Evolutionary conservation across 2,329 filamentous ascomycete species (phyloP).

Genomic region (Verticillium albo-atrum): DNA sequence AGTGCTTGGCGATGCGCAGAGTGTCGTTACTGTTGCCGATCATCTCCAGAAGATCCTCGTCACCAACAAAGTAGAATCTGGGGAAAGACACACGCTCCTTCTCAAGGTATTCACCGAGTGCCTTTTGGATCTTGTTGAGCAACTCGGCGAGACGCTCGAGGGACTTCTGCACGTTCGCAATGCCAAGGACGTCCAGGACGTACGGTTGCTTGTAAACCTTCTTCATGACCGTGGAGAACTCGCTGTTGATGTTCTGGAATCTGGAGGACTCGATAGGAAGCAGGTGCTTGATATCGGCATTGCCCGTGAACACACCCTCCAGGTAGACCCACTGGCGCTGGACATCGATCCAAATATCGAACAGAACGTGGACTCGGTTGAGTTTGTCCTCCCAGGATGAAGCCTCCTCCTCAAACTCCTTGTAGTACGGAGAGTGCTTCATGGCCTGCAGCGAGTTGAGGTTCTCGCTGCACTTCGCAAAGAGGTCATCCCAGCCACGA

Average conservation of each 20-base stretch:
- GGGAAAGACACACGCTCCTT: constrained; percentile 97
- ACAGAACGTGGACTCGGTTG: constrained; percentile 93
- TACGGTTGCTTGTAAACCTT: constrained; percentile 97
- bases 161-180: constrained; percentile 92
- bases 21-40: constrained; percentile 99
- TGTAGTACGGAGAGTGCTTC: constrained; percentile 98
- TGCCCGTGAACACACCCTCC: constrained; percentile 97
- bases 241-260: constrained; percentile 99
- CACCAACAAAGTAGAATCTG: constrained; percentile 98
- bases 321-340: constrained; percentile 99
- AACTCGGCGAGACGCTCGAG: constrained; percentile 93
- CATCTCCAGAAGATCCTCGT: constrained; percentile 97
- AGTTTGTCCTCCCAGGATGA: constrained; percentile 97
- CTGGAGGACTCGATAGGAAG: constrained; percentile 93
- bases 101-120: constrained; percentile 95
- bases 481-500: constrained; percentile 95
- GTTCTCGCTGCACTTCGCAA: constrained; percentile 97
- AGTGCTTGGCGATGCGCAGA: constrained; percentile 92
- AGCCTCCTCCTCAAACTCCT: constrained; percentile 97
- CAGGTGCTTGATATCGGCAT: constrained; percentile 97
- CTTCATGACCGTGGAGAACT: constrained; percentile 99
- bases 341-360: constrained; percentile 99
- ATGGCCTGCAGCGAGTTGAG: constrained; percentile 96
- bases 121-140: constrained; percentile 98
- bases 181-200: constrained; percentile 92